Percentiles rank a stretch among this genome's conserved stretches.
These are phyloP conservation scores for Sporisorium exsertum DNA, from an alignment of 1,284 basidiomycete species.

Conservation along the genomic window DNA sequence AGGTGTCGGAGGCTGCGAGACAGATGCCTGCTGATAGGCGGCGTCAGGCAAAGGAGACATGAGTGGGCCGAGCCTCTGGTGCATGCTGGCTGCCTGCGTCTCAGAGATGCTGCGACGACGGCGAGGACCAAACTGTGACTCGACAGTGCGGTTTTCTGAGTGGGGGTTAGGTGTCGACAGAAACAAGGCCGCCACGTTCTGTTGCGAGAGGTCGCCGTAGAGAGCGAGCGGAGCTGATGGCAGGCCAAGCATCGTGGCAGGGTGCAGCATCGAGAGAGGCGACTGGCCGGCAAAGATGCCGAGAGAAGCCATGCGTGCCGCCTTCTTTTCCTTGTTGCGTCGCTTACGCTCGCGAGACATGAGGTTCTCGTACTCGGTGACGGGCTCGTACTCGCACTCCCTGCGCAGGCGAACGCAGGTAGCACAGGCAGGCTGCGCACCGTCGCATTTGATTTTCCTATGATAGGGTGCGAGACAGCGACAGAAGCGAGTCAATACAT, in stretches of 20 bases:
- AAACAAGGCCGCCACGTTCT: conserved; percentile 23
- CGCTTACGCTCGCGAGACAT: conserved; percentile 62
- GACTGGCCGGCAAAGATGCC: conserved; percentile 47
- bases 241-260: conserved; percentile 20
- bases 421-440: conserved; percentile 56
- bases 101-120: conserved; percentile 44
- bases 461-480: background rate
- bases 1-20: conserved; percentile 44
- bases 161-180: conserved; percentile 23
- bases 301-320: conserved; percentile 36
- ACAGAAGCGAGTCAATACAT: background rate
- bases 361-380: conserved; percentile 61
- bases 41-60: conserved; percentile 16
- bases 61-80: conserved; percentile 21
- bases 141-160: conserved; percentile 13
- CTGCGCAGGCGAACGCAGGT: conserved; percentile 59
- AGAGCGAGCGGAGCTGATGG: conserved; percentile 26
- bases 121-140: conserved; percentile 37
- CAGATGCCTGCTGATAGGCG: conserved; percentile 30
- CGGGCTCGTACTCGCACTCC: conserved; percentile 63
- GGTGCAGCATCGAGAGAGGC: conserved; percentile 44
- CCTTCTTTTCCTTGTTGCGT: conserved; percentile 55
- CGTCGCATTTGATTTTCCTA: conserved; percentile 65
- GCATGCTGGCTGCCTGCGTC: conserved; percentile 25
- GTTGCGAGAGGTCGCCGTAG: conserved; percentile 25